phyloP scores from a whole-genome alignment of 2,329 filamentous ascomycete species.

The Cytospora piceicola region DNA sequence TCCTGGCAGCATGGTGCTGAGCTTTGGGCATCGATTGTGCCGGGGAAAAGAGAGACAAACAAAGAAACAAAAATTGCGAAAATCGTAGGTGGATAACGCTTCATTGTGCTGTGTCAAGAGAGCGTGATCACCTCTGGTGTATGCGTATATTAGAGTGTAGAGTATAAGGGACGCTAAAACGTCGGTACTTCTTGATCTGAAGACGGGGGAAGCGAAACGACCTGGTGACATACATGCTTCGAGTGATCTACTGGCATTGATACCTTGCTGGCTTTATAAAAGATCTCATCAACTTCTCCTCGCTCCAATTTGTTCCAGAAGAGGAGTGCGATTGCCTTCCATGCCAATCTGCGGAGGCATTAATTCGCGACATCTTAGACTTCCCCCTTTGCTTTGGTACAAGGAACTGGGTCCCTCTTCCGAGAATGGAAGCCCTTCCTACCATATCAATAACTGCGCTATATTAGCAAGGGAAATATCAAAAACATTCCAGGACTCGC shows the following conservation, averaged over 20 bases:
- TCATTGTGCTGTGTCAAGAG: neutral
- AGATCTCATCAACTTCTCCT: neutral
- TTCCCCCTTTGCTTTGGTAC: neutral
- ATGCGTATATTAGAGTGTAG: neutral
- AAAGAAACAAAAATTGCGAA: neutral
- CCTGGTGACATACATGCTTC: neutral
- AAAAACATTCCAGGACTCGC: neutral
- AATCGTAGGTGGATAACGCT: neutral
- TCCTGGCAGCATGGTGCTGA: constrained; percentile 1
- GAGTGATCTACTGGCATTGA: neutral
- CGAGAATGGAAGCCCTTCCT: neutral
- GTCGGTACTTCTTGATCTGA: neutral
- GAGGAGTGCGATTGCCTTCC: neutral
- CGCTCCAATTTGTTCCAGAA: neutral
- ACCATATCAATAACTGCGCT: neutral
- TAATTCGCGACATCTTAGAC: neutral
- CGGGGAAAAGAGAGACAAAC: neutral
- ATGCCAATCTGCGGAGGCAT: neutral
- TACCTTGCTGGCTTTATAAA: neutral
- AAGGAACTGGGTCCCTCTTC: neutral
- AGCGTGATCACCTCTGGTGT: neutral
- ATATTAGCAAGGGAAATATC: neutral
- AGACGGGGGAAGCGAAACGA: neutral
- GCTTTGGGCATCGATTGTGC: neutral
- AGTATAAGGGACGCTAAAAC: neutral